phyloP scores from a whole-genome alignment of 148 eudicot genomes.

The Amaranthus cruentus region DNA sequence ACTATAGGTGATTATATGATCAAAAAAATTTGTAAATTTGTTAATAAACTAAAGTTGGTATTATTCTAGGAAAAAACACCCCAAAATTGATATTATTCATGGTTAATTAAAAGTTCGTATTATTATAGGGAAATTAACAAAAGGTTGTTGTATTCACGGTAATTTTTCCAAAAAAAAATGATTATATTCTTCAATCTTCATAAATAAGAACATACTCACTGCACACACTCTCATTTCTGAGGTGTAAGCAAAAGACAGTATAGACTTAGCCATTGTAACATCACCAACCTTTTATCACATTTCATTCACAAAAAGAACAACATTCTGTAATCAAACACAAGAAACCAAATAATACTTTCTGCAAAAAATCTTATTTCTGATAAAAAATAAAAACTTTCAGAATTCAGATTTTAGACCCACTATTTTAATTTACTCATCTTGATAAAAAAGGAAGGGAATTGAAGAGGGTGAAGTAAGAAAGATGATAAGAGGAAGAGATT shows the following conservation, averaged over 20 bases:
- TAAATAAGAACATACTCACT: no score
- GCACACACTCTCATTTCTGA: no score
- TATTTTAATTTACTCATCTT: neutral
- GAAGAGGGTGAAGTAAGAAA: neutral
- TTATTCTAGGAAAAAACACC: no score
- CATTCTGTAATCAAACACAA: neutral
- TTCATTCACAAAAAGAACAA: neutral
- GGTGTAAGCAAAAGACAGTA: neutral
- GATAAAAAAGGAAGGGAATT: neutral
- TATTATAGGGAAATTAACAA: no score
- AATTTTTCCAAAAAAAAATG: no score
- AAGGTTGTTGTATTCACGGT: no score
- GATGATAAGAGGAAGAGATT: constrained; percentile 24
- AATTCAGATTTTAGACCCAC: neutral
- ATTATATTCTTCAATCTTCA: neutral
- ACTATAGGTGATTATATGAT: no score
- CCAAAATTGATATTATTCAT: no score
- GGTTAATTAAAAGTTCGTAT: no score
- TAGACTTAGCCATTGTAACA: neutral
- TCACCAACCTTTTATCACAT: constrained; percentile 5
- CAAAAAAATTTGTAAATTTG: no score
- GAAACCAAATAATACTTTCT: constrained; percentile 11
- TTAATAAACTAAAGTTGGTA: no score
- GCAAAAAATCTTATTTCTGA: neutral
- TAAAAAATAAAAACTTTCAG: neutral